A percentile compares a stretch with the other conserved stretches of the same genome.
These are phyloP conservation scores for Wickerhamomyces hampshirensis DNA, from an alignment of 805 yeast species.

Conservation along the genomic window DNA sequence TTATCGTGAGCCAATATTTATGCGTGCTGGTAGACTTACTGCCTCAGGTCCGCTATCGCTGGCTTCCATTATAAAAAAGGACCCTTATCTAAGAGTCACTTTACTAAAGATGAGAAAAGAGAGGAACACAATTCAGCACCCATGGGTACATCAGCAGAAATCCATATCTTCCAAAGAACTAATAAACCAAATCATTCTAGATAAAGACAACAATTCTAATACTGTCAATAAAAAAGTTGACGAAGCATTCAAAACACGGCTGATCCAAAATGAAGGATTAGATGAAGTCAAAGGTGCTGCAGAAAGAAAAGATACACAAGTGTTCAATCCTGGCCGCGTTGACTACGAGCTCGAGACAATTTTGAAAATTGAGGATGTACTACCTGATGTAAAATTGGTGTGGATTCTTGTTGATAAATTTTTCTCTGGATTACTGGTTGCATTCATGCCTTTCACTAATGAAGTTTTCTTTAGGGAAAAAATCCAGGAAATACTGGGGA, in stretches of 20 bases:
- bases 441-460: constrained; percentile 25
- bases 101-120: constrained; percentile 25
- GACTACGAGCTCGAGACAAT: constrained; percentile 21
- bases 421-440: constrained; percentile 15
- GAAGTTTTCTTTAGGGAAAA: constrained; percentile 15
- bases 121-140: constrained; percentile 12
- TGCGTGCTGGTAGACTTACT: constrained; percentile 29
- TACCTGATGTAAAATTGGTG: constrained; percentile 20
- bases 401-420: constrained; percentile 22
- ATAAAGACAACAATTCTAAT: constrained; percentile 13
- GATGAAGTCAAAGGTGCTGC: constrained; percentile 27
- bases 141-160: constrained; percentile 3
- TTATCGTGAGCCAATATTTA: constrained; percentile 24
- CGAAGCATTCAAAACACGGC: constrained; percentile 27
- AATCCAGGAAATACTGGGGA: constrained; percentile 12
- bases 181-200: constrained; percentile 17
- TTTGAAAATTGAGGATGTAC: constrained; percentile 14
- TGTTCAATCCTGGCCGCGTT: constrained; percentile 5
- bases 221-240: constrained; percentile 15
- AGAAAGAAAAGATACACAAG: constrained; percentile 12
- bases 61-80: constrained; percentile 24
- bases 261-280: constrained; percentile 34
- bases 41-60: constrained; percentile 30
- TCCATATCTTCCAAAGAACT: constrained; percentile 12
- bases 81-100: constrained; percentile 26